Evolutionary conservation across 441 rosid species (phyloP), one percentile per base, ranked within the genome.

Genomic region (Erodium texanum): DNA sequence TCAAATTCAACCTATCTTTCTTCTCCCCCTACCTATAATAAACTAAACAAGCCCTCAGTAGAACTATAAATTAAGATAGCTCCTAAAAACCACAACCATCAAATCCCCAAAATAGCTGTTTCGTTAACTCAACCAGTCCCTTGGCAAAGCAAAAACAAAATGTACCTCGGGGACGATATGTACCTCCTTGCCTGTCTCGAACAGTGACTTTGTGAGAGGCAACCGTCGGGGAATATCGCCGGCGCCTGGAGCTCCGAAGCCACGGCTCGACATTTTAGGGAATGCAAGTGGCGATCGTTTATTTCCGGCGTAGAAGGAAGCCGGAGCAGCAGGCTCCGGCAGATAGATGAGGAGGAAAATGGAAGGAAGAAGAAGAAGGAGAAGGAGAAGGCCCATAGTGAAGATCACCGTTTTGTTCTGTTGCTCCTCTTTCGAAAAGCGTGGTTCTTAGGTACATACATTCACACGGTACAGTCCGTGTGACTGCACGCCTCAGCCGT

Each of bases 161-260:
- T 34, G 19, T 71, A 88, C 94, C 96, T 88, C 97, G 0, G 97
- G 97, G 65, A 93, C 84, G 0, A 88, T 81, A n/a, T n/a, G n/a
- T n/a, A 15, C 92, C 93, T 20, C 89, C 87, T 75, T 84, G 85
- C 62, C 93, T 79, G 78, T 93, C 96, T 75, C 82, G 90, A 48
- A 92, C 93, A 1, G 85, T 86, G 71, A 93, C 96, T 66, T 87
- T 90, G 71, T 92, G 96, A 38, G 85, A 76, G 4, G 88, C 89
- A 78, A 83, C 71, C 48, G 80, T 11, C 3, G 82, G 71, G 15
- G 36, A 32, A 32, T 32, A 32, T 4, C 43, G 73, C 82, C 62
- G 89, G 73, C 22, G 81, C 70, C 59, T 80, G 86, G 68, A 80
- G 82, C 81, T 88, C 89, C 69, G 85, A 75, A 41, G 73, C 66